These are phyloP conservation scores for Colletotrichum viniferum DNA, from an alignment of 2,329 filamentous ascomycete genomes.

Conservation along the genomic window DNA sequence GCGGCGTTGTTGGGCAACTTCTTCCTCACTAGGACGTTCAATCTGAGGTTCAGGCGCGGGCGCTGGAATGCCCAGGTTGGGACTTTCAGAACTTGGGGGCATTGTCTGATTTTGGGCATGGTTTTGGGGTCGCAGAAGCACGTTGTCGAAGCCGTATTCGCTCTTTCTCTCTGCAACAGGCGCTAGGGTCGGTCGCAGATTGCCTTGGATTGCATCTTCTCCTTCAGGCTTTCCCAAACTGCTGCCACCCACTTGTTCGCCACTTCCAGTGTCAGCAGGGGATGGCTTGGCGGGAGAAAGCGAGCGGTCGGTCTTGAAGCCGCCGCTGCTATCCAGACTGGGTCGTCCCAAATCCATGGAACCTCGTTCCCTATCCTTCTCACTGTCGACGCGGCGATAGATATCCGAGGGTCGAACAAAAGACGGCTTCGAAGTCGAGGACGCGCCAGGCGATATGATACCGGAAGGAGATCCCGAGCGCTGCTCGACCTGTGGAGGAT, in stretches of 20 bases:
- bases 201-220: slow-evolving; percentile 12
- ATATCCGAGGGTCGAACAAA: slow-evolving; percentile 79
- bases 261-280: background rate
- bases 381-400: slow-evolving; percentile 74
- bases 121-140: slow-evolving; percentile 26
- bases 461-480: slow-evolving; percentile 44
- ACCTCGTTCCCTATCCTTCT: slow-evolving; percentile 59
- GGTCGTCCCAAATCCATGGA: slow-evolving; percentile 63
- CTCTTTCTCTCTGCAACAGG: slow-evolving; percentile 63
- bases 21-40: slow-evolving; percentile 17
- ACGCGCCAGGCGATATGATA: slow-evolving; percentile 34
- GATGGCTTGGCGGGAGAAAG: background rate
- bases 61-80: background rate
- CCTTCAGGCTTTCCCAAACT: background rate
- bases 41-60: background rate
- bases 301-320: background rate
- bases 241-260: slow-evolving; percentile 8
- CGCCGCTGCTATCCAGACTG: slow-evolving; percentile 55
- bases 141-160: slow-evolving; percentile 59
- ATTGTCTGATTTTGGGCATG: background rate
- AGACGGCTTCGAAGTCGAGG: slow-evolving; percentile 60
- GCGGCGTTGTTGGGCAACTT: slow-evolving; percentile 25
- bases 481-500: slow-evolving; percentile 37
- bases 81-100: slow-evolving; percentile 3
- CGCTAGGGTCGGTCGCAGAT: slow-evolving; percentile 37